Conservation (phyloP, 148 eudicot species). For the Mesembryanthemum crystallinum region DNA sequence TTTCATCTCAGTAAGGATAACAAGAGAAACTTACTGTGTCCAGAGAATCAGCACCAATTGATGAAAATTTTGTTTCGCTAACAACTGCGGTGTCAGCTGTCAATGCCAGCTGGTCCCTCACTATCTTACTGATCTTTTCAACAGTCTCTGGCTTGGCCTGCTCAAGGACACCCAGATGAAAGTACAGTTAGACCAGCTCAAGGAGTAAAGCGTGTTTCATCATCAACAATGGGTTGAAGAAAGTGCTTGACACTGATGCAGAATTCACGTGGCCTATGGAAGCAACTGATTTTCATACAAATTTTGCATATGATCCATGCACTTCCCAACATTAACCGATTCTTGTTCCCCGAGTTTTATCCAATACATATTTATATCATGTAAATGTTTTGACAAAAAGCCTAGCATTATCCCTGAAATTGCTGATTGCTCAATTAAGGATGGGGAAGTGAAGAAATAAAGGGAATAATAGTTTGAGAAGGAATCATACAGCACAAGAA, state of each 20-base stretch:
- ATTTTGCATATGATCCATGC: neutral
- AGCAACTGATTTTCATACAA: neutral
- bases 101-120: constrained; percentile 51
- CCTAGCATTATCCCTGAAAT: neutral
- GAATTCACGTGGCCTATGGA: neutral
- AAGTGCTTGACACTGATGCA: neutral
- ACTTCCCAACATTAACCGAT: neutral
- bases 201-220: neutral
- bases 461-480: neutral
- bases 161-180: constrained; percentile 6
- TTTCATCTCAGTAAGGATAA: neutral
- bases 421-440: neutral
- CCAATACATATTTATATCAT: neutral
- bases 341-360: neutral
- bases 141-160: constrained; percentile 71
- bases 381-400: neutral
- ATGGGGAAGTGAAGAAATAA: neutral
- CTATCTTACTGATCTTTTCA: constrained; percentile 48
- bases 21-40: constrained; percentile 45
- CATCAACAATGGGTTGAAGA: neutral
- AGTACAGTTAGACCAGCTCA: neutral
- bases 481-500: constrained; percentile 41
- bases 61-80: constrained; percentile 44
- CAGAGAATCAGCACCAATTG: constrained; percentile 67
- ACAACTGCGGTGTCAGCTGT: constrained; percentile 31